Base-by-base conservation (phyloP, 768 basidiomycete species). In the Mycena vulgaris region DNA sequence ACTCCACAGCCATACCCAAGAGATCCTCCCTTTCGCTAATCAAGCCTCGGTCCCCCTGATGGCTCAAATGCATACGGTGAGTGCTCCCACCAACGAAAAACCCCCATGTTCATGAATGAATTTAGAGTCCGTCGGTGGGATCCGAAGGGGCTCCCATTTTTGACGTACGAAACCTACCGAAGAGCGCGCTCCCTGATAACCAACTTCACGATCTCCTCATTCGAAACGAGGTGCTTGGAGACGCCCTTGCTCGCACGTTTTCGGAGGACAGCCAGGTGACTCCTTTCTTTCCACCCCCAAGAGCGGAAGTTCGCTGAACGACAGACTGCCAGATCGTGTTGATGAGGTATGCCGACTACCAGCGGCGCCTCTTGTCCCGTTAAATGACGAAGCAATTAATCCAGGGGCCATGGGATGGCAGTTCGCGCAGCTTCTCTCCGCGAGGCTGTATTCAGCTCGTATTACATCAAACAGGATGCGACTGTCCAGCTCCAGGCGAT, bases 401-500 rank as follows among this genome's bases (percentile, higher is more conserved):
- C 0, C 37, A 68, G 63, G 59, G 75, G 75, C 19, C 75, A 76
- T 42, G 75, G 75, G 6, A 74, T 76, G 74, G 74, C 75, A 13
- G 55, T 76, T 25, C 74, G 72, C 23, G 69, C 63, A 3, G 19
- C 55, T 14, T 73, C 71, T 23, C 10, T 76, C 21, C 75, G 75
- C 17, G 53, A 76, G n/a, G 69, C 45, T 30, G 75, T 75, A 1
- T 76, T 76, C 51, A 55, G 61, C 51, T 55, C 69, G n/a, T 76
- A 47, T 33, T 76, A 75, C 48, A 67, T 74, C 28, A 71, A 69
- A 63, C 53, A 73, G 33, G 68, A 70, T 27, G 75, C 75, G 13
- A 64, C 67, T 21, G 75, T 76, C 10, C 73, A 76, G 51, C 58
- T 71, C 5, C 71, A 70, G 31, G 67, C 55, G 9, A 69, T 64